These are phyloP conservation scores for Komagataea norvegica DNA, from an alignment of 1,139 yeast genomes.

Conservation along the genomic window DNA sequence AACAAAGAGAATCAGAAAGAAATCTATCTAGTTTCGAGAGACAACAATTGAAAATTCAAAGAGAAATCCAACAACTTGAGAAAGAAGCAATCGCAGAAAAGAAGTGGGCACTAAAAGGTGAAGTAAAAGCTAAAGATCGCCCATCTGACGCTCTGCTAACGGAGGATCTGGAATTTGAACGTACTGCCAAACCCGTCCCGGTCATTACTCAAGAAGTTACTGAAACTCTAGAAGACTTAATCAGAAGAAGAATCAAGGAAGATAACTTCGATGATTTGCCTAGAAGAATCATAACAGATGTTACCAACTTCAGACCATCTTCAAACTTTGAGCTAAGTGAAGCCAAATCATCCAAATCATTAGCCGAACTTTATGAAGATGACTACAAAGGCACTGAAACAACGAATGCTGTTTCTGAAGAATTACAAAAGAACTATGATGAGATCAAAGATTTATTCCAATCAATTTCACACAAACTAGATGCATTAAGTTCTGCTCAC, in stretches of 20 bases:
- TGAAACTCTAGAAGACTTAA: conserved; percentile 81
- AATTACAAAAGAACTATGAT: conserved; percentile 64
- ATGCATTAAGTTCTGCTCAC: conserved; percentile 87
- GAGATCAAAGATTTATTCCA: conserved; percentile 69
- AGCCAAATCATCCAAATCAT: conserved; percentile 77
- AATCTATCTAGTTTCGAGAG: conserved; percentile 75
- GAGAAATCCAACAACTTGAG: conserved; percentile 75
- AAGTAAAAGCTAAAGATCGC: conserved; percentile 74
- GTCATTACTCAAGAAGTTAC: conserved; percentile 87
- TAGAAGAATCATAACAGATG: conserved; percentile 62
- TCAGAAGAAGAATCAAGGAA: conserved; percentile 70
- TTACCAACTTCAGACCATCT: conserved; percentile 47
- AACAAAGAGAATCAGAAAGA: conserved; percentile 30
- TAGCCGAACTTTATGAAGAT: conserved; percentile 90
- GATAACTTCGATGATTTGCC: conserved; percentile 83
- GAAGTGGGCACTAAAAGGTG: conserved; percentile 94
- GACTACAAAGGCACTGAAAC: conserved; percentile 52
- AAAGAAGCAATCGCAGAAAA: conserved; percentile 86
- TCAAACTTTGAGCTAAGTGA: conserved; percentile 66
- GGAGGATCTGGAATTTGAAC: conserved; percentile 67
- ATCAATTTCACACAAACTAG: conserved; percentile 65
- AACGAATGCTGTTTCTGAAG: conserved; percentile 49
- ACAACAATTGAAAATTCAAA: conserved; percentile 71
- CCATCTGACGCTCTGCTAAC: conserved; percentile 76
- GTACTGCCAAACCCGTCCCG: conserved; percentile 82